Evolutionary conservation across 768 basidiomycete species (phyloP), one percentile per base, ranked within the genome.

Genomic region (Suillus spraguei): DNA sequence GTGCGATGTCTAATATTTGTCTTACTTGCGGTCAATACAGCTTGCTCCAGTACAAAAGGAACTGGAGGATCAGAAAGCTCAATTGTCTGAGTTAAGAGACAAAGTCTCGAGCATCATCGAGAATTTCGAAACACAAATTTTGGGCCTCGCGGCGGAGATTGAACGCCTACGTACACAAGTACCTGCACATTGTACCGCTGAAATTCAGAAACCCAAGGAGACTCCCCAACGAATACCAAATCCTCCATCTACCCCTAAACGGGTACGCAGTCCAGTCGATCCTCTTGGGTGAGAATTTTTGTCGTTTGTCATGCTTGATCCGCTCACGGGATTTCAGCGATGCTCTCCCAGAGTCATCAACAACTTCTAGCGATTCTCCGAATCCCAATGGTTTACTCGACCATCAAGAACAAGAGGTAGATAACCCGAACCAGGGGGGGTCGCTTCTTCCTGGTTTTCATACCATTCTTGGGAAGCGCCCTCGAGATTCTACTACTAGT

Each of bases 391-490:
- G 24, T 24, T 41, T 62, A 42, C 20, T 61, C 38, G 2, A 20
- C 36, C 22, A n/a, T 28, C 38, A 61, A n/a, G 60, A 38, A 17
- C 54, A 6, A 61, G 65, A 65, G 10, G 44, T 33, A 39, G 69
- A 66, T 28, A 65, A 65, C 33, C 63, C 64, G 32, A 63, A 52
- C 20, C 67, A 69, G 42, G 28, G 61, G 14, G 62, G 69, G 41
- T 64, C 56, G 47, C 67, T 75, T 50, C 63, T 75, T 20, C 71
- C 82, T 47, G 82, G 79, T 13, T 71, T 80, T 63, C 78, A 80
- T 49, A 81, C 76, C 24, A 77, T 80, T 36, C 79, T 91, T 20
- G 90, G 90, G n/a, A 92, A 91, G 71, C 85, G 88, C 39, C 82
- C 80, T 59, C 80, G 89, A 64, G 85, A 85, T 65, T 78, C 84